Base-by-base conservation (phyloP, 129 eudicot species). In the Deinandra increscens region DNA sequence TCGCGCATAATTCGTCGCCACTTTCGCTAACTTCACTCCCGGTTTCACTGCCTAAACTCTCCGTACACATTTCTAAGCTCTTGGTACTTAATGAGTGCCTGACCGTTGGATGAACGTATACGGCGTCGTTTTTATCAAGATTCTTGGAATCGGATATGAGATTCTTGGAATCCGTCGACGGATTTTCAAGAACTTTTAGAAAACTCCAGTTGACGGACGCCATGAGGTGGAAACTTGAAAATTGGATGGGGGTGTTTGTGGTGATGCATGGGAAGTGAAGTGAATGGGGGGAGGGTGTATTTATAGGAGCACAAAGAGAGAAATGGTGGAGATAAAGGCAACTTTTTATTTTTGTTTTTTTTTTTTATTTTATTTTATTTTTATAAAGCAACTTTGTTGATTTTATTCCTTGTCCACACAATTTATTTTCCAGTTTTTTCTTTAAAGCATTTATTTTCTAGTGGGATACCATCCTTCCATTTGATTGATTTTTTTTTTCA, bases 61-160 rank as follows among this genome's bases (percentile, higher is more conserved):
- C 96, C 15, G 98, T 92, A 84, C 98, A 92, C 91, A 92, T 89
- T 77, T 92, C 96, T 26, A 92, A 72, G 81, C 96, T 84, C 66
- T 84, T 86, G 6, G 79, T 48, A 81, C 98, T 88, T 60, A 92
- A 79, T 39, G 82, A 82, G 50, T 74, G 79, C 78, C 75, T 86
- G 19, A 23, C 85, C 50, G 83, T 81, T 20, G 96, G 98, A 65
- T 88, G 96, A 7, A 92, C 84, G 38, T 84, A 92, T 20, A 81
- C 80, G 41, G 75, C 18, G 12, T 82, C 84, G n/a, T 43, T 26
- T 29, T 81, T 61, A 1, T 73, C 72, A 6, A 0, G 4, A 55
- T 23, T 61, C 29, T 77, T n/a, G n/a, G n/a, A n/a, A n/a, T n/a
- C n/a, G n/a, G n/a, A n/a, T n/a, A n/a, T n/a, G n/a, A n/a, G n/a